A percentile compares a stretch with the other conserved stretches of the same genome.
Conservation (phyloP, 2,329 filamentous ascomycete species). For the Colletotrichum sp. region DNA sequence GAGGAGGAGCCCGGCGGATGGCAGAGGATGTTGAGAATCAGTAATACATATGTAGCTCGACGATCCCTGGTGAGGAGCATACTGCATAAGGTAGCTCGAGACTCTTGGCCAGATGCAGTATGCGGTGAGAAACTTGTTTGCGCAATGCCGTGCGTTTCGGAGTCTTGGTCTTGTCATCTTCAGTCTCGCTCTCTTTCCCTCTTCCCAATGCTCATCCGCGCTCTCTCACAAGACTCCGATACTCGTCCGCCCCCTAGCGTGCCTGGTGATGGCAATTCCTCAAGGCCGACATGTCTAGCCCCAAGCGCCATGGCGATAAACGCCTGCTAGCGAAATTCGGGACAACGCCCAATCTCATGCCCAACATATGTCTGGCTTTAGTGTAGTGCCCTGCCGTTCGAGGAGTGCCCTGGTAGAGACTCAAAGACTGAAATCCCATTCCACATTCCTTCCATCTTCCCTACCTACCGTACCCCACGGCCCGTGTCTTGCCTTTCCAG, state of each 20-base stretch:
- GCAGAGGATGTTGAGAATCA: neutral
- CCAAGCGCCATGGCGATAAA: neutral
- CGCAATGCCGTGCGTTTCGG: neutral
- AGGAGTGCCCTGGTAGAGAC: neutral
- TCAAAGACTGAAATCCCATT: neutral
- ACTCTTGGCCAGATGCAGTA: neutral
- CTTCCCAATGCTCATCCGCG: neutral
- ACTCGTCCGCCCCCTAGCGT: slow-evolving; percentile 1
- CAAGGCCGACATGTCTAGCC: neutral
- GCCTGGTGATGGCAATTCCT: neutral
- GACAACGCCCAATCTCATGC: neutral
- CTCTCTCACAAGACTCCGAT: neutral
- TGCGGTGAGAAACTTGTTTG: neutral
- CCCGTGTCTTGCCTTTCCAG: neutral
- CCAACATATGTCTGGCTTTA: neutral
- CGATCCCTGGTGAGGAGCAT: neutral
- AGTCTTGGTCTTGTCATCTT: neutral
- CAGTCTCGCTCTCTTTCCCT: neutral
- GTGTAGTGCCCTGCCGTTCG: neutral
- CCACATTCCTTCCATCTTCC: neutral
- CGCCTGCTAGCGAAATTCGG: neutral
- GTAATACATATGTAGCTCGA: neutral
- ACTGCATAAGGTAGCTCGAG: neutral
- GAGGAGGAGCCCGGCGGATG: neutral
- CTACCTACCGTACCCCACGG: neutral